Evolutionary conservation across 106 monocot genomes (phyloP), one percentile per base, ranked within the genome.

Genomic region (Narthecium ossifragum): DNA sequence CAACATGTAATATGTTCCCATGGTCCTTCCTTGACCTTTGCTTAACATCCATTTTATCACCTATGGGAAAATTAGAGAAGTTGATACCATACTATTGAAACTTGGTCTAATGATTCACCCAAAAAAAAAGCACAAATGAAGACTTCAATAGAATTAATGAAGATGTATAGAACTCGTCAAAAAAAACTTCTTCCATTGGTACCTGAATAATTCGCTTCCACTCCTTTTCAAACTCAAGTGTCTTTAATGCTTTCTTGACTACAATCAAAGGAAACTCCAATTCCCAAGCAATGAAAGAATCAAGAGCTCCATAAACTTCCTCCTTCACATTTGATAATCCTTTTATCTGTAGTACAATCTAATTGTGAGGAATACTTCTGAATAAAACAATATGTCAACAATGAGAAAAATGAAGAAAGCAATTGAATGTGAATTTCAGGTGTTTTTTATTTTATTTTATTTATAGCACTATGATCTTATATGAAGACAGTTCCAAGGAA

Each of bases 201-300:
- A 96, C 96, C 84, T 96, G 96, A 73, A 96, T 84, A 61, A 96
- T 84, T 62, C 90, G 72, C 47, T 96, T 96, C 96, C 96, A 96
- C 52, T 96, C 96, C 55, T 81, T 78, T 68, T 96, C 73, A 60
- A 23, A 26, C 38, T 96, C 90, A 38, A 96, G 78, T 18, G 80
- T 86, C 63, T 96, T 96, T 75, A 96, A 54, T 52, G 96, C 75
- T 55, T 96, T 96, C 74, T 96, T 96, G 27, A 96, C 81, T 21
- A 84, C 81, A 63, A 96, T 86, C 53, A 96, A 53, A 60, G 96
- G 96, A 71, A 96, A 96, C 63, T 96, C 96, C 46, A 96, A 60
- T 29, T 96, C 96, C 96, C 96, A 96, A 39, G 96, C 96, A 75
- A 96, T 53, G 51, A 90, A 96, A 38, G 90, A 84, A 78, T 96